phyloP scores from a whole-genome alignment of 345 rosid genomes.

The Lenwebbia sp. region DNA sequence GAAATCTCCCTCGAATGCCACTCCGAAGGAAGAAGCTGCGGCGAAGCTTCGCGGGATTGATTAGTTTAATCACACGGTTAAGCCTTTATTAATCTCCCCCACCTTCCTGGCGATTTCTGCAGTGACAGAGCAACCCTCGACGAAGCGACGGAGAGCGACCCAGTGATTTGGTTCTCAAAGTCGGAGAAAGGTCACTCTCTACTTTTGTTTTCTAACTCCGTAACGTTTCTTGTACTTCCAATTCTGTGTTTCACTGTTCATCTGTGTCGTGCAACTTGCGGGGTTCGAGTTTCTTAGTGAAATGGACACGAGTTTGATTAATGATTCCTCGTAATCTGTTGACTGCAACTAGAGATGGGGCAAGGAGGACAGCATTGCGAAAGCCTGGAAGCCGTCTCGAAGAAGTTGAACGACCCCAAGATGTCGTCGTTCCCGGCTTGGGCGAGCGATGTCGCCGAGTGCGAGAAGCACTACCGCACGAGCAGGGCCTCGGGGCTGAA shows the following conservation, averaged over 20 bases:
- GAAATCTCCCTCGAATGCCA: background rate
- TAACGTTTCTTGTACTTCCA: background rate
- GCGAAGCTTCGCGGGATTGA: background rate
- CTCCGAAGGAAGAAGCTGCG: background rate
- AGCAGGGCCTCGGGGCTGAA: constrained; percentile 22
- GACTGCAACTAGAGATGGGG: constrained; percentile 23
- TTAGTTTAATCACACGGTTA: background rate
- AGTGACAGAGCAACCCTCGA: background rate
- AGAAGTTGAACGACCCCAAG: background rate
- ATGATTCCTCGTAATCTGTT: background rate
- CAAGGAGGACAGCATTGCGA: constrained; percentile 37
- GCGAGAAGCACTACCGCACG: constrained; percentile 33
- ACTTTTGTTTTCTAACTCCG: background rate
- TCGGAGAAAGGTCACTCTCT: background rate
- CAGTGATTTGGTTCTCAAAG: background rate
- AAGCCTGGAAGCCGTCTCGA: background rate
- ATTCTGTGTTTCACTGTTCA: background rate
- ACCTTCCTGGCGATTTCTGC: background rate
- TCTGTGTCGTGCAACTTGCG: background rate
- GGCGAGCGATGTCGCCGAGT: constrained; percentile 36
- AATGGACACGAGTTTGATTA: background rate
- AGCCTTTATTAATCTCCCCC: background rate
- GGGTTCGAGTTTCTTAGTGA: background rate
- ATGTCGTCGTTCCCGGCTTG: constrained; percentile 40
- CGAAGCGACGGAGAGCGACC: background rate